Conservation (phyloP, 805 yeast genomes). For the Metschnikowia cerradonensis region DNA sequence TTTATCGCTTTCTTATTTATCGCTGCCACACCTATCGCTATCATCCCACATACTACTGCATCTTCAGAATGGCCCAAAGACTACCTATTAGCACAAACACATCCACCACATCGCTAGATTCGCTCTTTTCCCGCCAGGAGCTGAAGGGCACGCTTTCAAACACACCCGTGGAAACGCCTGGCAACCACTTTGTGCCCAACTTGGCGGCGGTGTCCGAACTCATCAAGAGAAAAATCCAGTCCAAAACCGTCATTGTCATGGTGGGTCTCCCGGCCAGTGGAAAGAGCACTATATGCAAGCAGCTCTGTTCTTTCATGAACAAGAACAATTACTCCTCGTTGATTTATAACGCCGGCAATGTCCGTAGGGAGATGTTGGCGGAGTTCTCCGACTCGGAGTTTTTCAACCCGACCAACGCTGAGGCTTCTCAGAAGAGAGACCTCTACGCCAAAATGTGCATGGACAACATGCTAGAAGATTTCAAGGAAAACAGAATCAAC, state of each 20-base stretch:
- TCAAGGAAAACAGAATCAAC: conserved; percentile 22
- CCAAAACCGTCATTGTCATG: conserved; percentile 26
- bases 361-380: conserved; percentile 35
- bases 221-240: conserved; percentile 12
- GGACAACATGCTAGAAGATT: conserved; percentile 28
- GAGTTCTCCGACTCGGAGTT: conserved; percentile 30
- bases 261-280: conserved; percentile 44
- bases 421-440: conserved; percentile 32
- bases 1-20: background rate
- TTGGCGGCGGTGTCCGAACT: conserved; percentile 13
- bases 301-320: conserved; percentile 21
- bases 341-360: conserved; percentile 49
- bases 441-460: conserved; percentile 33
- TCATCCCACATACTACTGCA: background rate
- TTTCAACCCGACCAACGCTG: conserved; percentile 34
- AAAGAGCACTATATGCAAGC: conserved; percentile 36
- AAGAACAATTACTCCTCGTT: conserved; percentile 10
- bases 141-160: conserved; percentile 15
- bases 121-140: conserved; percentile 22
- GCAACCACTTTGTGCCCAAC: conserved; percentile 1
- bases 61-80: background rate
- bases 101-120: conserved; percentile 27
- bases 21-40: background rate
- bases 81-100: conserved; percentile 15
- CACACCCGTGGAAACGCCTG: conserved; percentile 17